These are phyloP conservation scores for Monosporascus ibericus DNA, from an alignment of 2,329 filamentous ascomycete genomes.

Conservation along the genomic window DNA sequence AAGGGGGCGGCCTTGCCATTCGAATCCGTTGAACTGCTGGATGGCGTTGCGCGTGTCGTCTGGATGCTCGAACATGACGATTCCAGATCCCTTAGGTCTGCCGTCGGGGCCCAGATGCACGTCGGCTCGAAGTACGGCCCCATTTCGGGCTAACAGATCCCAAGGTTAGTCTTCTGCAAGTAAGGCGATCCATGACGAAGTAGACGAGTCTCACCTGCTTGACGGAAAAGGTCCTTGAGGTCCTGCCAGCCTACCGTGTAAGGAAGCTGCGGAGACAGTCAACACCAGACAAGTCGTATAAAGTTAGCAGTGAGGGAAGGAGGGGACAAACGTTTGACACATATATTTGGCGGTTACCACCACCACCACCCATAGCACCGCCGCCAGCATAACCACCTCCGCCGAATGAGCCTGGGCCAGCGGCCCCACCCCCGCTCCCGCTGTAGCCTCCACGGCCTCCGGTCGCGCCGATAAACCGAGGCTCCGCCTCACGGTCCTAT, in stretches of 20 bases:
- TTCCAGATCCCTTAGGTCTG: slow-evolving; percentile 91
- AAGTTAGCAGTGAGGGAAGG: slow-evolving; percentile 13
- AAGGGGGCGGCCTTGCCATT: slow-evolving; percentile 90
- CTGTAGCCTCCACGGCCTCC: slow-evolving; percentile 49
- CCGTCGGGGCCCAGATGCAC: slow-evolving; percentile 89
- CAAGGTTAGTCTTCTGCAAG: slow-evolving; percentile 6
- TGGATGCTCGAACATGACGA: slow-evolving; percentile 90
- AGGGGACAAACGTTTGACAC: slow-evolving; percentile 87
- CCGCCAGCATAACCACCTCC: slow-evolving; percentile 43
- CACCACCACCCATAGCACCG: slow-evolving; percentile 43
- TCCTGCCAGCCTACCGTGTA: slow-evolving; percentile 99
- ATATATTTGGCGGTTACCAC: slow-evolving; percentile 84
- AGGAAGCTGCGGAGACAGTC: slow-evolving; percentile 61
- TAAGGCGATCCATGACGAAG: background rate
- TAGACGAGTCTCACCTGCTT: slow-evolving; percentile 68
- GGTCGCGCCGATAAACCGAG: slow-evolving; percentile 80
- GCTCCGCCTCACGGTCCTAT: slow-evolving; percentile 95
- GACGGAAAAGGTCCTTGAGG: slow-evolving; percentile 95
- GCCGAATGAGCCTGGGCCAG: slow-evolving; percentile 43
- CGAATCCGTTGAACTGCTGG: slow-evolving; percentile 95
- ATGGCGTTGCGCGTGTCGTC: slow-evolving; percentile 96
- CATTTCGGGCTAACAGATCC: slow-evolving; percentile 48
- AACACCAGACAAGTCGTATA: slow-evolving; percentile 17
- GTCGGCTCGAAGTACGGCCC: slow-evolving; percentile 86
- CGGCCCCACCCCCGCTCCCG: slow-evolving; percentile 46